Conservation (phyloP, 2,329 filamentous ascomycete genomes). For the Diplocarpon rosae region DNA sequence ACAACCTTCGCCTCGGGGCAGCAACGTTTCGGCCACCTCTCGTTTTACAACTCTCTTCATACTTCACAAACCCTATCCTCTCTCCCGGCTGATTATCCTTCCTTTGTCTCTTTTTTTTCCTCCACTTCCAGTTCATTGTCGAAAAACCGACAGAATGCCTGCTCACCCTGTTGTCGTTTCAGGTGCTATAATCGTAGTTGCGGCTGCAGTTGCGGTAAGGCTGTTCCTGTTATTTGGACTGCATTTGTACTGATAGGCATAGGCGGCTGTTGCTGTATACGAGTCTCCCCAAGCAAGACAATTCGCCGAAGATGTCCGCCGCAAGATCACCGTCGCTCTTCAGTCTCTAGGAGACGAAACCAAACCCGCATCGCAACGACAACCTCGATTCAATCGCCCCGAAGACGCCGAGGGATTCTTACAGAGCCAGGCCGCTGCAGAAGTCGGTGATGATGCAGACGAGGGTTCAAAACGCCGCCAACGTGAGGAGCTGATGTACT, state of each 20-base stretch:
- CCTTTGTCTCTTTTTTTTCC: conserved; percentile 1
- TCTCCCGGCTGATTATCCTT: not conserved
- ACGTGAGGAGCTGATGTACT: conserved; percentile 54
- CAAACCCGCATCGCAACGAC: conserved; percentile 23
- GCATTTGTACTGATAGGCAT: too few species aligned
- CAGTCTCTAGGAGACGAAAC: conserved; percentile 49
- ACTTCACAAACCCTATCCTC: not conserved
- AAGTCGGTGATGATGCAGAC: conserved; percentile 47
- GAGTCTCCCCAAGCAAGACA: conserved; percentile 53
- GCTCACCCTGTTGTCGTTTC: conserved; percentile 24
- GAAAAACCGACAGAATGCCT: conserved; percentile 20
- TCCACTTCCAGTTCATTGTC: conserved; percentile 5
- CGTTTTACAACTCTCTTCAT: too few species aligned
- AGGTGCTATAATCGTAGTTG: conserved; percentile 27
- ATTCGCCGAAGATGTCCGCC: conserved; percentile 48
- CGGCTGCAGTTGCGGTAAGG: conserved; percentile 26
- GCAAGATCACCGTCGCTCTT: conserved; percentile 48
- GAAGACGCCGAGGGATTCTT: conserved; percentile 56
- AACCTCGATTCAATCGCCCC: conserved; percentile 52
- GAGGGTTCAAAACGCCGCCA: conserved; percentile 50
- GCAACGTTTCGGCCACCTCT: too few species aligned
- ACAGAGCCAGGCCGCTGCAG: conserved; percentile 34
- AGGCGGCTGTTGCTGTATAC: conserved; percentile 37
- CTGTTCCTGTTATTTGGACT: not conserved
- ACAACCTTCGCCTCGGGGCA: too few species aligned